Base-by-base conservation (phyloP, 2,329 filamentous ascomycete genomes). In the Calonectria crousiana region DNA sequence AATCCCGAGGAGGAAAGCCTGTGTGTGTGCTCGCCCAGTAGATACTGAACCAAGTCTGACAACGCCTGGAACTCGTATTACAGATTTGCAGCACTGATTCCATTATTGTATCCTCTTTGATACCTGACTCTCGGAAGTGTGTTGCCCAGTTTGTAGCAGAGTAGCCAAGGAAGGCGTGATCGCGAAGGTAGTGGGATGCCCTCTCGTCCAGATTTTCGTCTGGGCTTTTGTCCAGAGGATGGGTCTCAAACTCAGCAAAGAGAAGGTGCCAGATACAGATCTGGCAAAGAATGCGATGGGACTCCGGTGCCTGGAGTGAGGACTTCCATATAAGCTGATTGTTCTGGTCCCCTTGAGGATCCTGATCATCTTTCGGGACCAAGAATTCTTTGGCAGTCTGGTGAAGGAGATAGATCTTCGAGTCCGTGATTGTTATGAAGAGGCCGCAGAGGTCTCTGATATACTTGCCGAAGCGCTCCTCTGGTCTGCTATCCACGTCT, bases 361-460 rank as follows among this genome's bases (percentile, higher is more conserved):
- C 4, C 14, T 41, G 4, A 20, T 20, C 8, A 8, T 18, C 6
- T 18, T 20, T 41, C 34, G 2, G 13, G 16, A 71, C 18, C n/a
- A 71, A n/a, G 23, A 67, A 71, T 13, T 66, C 69, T 16, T 52
- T 56, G 0, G 38, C 60, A 1, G 60, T 71, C 6, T 71, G 69
- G 14, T 71, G 69, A 28, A 70, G 26, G 6, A 70, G 13, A 2
- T 70, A 70, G 1, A 70, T 26, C 30, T 56, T 70, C 11, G 30
- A 34, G 8, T 66, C 49, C 0, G 18, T 11, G 4, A 71, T 44
- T 4, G 10, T 26, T 2, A 71, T 38, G 5, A 71, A 56, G 1
- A 71, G 69, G n/a, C 84, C 81, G 68, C 83, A 85, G 0, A 75
- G 68, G 2, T 81, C 71, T 23, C 82, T 67, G 14, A 82, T 72